Percentiles rank a stretch among this genome's conserved stretches.
These are phyloP conservation scores for Nectriaceae sp. DNA, from an alignment of 2,329 filamentous ascomycete genomes.

Conservation along the genomic window DNA sequence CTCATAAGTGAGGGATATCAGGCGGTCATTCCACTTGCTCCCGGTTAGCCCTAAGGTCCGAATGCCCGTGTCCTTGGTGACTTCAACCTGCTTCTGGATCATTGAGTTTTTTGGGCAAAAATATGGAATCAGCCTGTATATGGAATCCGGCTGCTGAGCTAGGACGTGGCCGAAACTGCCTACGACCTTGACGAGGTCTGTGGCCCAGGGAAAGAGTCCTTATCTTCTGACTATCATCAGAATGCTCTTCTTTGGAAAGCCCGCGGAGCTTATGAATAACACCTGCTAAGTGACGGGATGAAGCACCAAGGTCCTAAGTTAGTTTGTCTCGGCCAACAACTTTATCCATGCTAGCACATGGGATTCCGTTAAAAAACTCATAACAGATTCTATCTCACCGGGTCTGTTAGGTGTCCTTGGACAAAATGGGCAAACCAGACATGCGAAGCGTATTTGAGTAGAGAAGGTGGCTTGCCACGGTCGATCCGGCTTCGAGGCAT, in stretches of 20 bases:
- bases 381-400: constrained; percentile 13
- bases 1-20: constrained; percentile 20
- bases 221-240: too few species aligned
- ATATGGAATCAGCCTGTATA: constrained; percentile 40
- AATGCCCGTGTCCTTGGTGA: constrained; percentile 14
- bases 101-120: constrained; percentile 39
- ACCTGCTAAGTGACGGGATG: too few species aligned
- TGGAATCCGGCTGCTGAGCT: constrained; percentile 28
- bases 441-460: not conserved
- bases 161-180: constrained; percentile 37
- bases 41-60: constrained; percentile 17
- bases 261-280: too few species aligned
- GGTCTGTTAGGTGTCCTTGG: not conserved
- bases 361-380: constrained; percentile 24
- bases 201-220: constrained; percentile 35
- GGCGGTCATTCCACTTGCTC: constrained; percentile 26
- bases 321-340: constrained; percentile 21
- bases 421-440: constrained; percentile 30
- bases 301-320: constrained; percentile 30
- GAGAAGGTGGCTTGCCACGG: not conserved
- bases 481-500: constrained; percentile 9
- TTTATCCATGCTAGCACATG: constrained; percentile 37
- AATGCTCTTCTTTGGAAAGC: too few species aligned
- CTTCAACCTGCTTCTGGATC: constrained; percentile 36
- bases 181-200: constrained; percentile 37